phyloP scores from a whole-genome alignment of 805 yeast genomes.

The Alloascoidea hylecoeti region DNA sequence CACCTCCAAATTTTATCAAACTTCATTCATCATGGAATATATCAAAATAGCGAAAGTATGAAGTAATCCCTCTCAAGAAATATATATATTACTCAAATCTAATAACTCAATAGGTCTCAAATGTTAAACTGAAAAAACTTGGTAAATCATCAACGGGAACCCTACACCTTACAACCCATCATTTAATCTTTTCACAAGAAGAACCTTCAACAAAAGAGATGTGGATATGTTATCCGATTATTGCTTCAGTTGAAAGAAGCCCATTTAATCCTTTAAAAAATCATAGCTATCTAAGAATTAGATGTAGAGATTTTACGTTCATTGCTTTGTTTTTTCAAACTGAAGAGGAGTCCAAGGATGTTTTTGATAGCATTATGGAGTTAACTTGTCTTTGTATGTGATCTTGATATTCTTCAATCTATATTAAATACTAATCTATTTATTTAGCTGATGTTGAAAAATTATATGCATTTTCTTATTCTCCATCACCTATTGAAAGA shows the following conservation, averaged over 20 bases:
- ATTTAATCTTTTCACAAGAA: constrained; percentile 43
- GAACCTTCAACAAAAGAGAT: constrained; percentile 37
- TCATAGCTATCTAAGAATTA: constrained; percentile 24
- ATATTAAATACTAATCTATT: no score
- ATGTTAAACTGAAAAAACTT: constrained; percentile 41
- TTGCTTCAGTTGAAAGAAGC: constrained; percentile 40
- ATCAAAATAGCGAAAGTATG: no score
- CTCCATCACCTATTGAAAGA: constrained; percentile 58
- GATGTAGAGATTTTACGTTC: constrained; percentile 77
- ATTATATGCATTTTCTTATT: constrained; percentile 73
- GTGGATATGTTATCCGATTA: constrained; percentile 87
- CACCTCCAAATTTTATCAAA: no score
- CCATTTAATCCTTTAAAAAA: constrained; percentile 3
- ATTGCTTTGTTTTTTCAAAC: constrained; percentile 61
- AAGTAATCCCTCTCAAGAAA: no score
- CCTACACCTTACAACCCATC: constrained; percentile 62
- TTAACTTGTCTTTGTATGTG: constrained; percentile 34
- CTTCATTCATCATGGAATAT: no score
- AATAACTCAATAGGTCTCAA: no score
- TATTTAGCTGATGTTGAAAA: constrained; percentile 29
- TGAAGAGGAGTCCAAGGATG: constrained; percentile 49
- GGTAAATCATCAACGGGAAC: constrained; percentile 45
- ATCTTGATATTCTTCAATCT: no score
- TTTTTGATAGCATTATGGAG: constrained; percentile 54
- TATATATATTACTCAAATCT: no score